Conservation (phyloP, 306 rosid species). For the Lithocarpus polystachyus region DNA sequence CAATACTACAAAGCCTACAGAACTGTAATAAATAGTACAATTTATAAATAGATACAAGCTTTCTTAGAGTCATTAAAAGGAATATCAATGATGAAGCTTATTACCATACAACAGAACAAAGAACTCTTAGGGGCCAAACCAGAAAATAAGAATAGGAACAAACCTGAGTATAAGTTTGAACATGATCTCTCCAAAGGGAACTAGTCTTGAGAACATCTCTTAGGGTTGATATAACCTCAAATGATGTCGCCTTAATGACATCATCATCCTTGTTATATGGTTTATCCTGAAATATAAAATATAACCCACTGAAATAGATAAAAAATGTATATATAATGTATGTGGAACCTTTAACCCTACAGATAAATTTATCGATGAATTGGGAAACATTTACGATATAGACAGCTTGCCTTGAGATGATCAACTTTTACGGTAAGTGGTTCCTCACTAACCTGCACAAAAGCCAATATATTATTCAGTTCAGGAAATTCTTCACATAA, state of each 20-base stretch:
- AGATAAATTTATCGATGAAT: neutral
- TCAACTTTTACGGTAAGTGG: constrained; percentile 99
- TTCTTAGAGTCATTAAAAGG: neutral
- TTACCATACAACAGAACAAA: constrained; percentile 16
- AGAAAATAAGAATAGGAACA: constrained; percentile 9
- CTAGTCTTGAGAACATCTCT: constrained; percentile 97
- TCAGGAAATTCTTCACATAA: neutral
- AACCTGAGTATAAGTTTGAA: constrained; percentile 94
- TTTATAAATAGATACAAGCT: neutral
- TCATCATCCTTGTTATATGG: constrained; percentile 93
- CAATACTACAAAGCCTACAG: neutral
- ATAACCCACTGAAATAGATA: constrained; percentile 6
- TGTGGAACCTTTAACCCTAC: neutral
- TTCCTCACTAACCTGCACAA: constrained; percentile 75
- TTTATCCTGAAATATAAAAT: constrained; percentile 61
- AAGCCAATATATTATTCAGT: constrained; percentile 14
- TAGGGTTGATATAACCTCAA: constrained; percentile 92
- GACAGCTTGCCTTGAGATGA: constrained; percentile 81
- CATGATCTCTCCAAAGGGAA: constrained; percentile 99
- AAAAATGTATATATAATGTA: neutral
- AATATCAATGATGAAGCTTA: constrained; percentile 5
- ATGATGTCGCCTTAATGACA: constrained; percentile 89
- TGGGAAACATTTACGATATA: constrained; percentile 7
- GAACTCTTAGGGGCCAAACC: neutral
- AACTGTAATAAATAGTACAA: neutral